Conservation (phyloP, 495 filamentous ascomycete species). For the Xylaria nigripes region DNA sequence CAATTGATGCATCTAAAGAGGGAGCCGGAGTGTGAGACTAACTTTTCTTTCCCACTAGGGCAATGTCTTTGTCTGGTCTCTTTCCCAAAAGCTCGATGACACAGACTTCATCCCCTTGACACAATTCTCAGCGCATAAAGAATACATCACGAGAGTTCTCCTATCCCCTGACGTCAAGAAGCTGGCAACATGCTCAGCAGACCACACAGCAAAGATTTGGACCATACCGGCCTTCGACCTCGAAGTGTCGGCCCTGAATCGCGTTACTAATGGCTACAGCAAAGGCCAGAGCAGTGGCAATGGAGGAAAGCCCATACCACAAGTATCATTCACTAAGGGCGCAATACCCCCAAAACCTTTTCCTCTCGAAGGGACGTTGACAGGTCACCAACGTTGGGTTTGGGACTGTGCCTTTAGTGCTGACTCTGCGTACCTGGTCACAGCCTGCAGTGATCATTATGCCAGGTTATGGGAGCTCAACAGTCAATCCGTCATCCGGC, state of each 20-base stretch:
- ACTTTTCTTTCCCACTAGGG: constrained; percentile 47
- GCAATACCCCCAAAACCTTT: constrained; percentile 43
- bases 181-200: constrained; percentile 92
- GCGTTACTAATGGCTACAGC: constrained; percentile 3
- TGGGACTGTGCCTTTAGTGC: constrained; percentile 99
- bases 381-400: constrained; percentile 96
- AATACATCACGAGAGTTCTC: constrained; percentile 91
- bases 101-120: constrained; percentile 86
- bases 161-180: constrained; percentile 96
- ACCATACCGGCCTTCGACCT: constrained; percentile 23
- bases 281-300: background rate
- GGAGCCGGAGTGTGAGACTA: background rate
- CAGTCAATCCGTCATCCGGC: constrained; percentile 80
- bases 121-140: constrained; percentile 84
- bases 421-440: constrained; percentile 94
- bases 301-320: constrained; percentile 6
- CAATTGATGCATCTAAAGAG: background rate
- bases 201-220: constrained; percentile 98
- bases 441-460: constrained; percentile 94
- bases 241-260: background rate
- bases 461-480: constrained; percentile 90
- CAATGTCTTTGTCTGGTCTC: constrained; percentile 93
- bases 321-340: constrained; percentile 3
- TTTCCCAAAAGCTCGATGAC: constrained; percentile 71
- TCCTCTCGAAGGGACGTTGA: constrained; percentile 79